Evolutionary conservation across 768 basidiomycete genomes (phyloP), one percentile per base, ranked within the genome.

Genomic region (Roridomyces roridus): DNA sequence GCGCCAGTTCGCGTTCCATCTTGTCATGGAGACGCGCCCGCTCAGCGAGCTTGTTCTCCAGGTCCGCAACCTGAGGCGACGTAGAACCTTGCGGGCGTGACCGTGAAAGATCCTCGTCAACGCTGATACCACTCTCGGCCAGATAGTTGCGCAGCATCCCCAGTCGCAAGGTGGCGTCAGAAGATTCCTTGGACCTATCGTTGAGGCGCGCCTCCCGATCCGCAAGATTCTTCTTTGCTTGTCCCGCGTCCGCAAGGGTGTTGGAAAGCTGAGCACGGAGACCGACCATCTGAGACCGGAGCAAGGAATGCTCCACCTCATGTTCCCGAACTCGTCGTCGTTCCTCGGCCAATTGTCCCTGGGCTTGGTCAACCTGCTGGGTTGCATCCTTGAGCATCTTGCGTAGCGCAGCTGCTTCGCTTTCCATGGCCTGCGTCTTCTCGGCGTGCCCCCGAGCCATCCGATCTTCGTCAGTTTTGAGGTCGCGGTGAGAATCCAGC

Each of bases 141-240:
- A 98, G 81, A 68, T 98, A 88, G 68, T 86, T 90, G 42, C 94
- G 87, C 55, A 98, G 77, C 78, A 92, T 88, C 23, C 80, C 83
- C 62, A 92, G 76, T 57, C 92, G 90, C 58, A 94, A 76, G 55
- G 83, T 85, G 1, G 86, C 77, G 56, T 94, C 91, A 0, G 87
- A 77, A 0, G 85, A 79, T 43, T 88, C 85, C 68, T 86, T 86
- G 28, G 79, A 64, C 65, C 85, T 85, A 49, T 90, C 88, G 36
- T 73, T 78, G 34, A 92, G 73, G 47, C 85, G 82, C 8, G 76
- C 67, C 51, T 97, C 93, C 65, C 84, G 86, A 20, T 82, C 80
- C 1, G 81, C 73, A 4, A 91, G 71, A 29, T 92, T 90, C 64
- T 88, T 88, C 59, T 87, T 86, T 47, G 90, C 70, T 3, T 84